Conservation (phyloP, 306 rosid species). For the Pyrus pyrifolia region DNA sequence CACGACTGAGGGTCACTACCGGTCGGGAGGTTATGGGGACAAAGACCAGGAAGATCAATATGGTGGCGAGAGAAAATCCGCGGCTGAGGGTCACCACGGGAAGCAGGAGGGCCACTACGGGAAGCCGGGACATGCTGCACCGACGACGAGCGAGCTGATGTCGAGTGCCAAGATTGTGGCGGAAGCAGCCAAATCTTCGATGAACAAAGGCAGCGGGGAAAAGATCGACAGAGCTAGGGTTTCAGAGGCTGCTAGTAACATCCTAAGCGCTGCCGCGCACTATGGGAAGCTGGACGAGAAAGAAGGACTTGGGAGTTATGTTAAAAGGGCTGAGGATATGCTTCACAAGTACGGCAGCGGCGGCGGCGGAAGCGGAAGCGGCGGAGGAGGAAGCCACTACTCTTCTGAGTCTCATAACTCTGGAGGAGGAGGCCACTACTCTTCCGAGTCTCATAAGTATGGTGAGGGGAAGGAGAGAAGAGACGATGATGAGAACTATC, state of each 20-base stretch:
- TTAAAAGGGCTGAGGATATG: constrained; percentile 37
- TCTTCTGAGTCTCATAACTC: no score
- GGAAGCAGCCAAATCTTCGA: constrained; percentile 27
- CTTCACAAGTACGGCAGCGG: constrained; percentile 25
- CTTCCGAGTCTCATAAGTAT: not conserved
- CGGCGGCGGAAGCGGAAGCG: not conserved
- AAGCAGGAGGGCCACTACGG: not conserved
- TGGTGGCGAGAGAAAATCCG: not conserved
- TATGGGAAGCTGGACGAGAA: constrained; percentile 40
- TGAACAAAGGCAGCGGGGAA: not conserved
- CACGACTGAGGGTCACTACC: no score
- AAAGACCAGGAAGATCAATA: not conserved
- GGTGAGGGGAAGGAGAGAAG: not conserved
- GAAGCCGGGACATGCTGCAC: not conserved
- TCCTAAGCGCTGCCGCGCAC: constrained; percentile 30
- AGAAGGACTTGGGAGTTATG: constrained; percentile 30
- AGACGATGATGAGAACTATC: not conserved
- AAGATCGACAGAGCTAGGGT: constrained; percentile 36
- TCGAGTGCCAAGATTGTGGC: constrained; percentile 42
- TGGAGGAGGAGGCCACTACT: no score
- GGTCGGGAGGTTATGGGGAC: not conserved
- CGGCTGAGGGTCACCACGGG: not conserved
- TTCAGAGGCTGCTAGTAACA: constrained; percentile 43
- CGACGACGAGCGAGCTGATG: constrained; percentile 25
- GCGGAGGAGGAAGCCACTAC: not conserved